Conservation (phyloP, 2,329 filamentous ascomycete species). For the Hawksworthiomyces lignivorus region DNA sequence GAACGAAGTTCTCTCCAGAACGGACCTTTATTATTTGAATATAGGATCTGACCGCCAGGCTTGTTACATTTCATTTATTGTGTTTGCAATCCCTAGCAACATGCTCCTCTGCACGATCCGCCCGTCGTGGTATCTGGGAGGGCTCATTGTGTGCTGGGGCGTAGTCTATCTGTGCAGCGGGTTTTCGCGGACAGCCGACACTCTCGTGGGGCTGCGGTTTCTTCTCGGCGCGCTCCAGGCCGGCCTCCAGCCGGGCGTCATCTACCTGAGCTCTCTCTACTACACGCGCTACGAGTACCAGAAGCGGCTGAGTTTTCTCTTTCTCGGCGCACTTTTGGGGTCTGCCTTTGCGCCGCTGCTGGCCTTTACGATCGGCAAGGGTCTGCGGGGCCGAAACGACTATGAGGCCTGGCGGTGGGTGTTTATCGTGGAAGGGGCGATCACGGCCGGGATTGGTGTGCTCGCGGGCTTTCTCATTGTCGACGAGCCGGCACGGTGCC, state of each 20-base stretch:
- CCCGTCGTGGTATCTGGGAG: constrained; percentile 5
- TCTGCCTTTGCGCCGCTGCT: constrained; percentile 34
- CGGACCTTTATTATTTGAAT: too few species aligned
- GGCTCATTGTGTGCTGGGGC: constrained; percentile 4
- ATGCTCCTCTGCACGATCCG: constrained; percentile 24
- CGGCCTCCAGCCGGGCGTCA: constrained; percentile 31
- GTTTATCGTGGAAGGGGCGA: constrained; percentile 29
- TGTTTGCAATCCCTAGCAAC: constrained; percentile 54
- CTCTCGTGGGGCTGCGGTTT: constrained; percentile 18
- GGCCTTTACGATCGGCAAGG: constrained; percentile 3
- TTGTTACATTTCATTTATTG: constrained; percentile 57
- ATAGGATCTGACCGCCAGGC: constrained; percentile 33
- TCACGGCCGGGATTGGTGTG: constrained; percentile 26
- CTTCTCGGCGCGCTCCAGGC: constrained; percentile 34
- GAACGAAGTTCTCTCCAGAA: too few species aligned
- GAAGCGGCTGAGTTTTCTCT: constrained; percentile 35
- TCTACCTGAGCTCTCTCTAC: constrained; percentile 40
- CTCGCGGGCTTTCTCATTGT: constrained; percentile 35
- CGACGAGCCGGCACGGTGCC: constrained; percentile 42
- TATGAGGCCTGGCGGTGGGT: constrained; percentile 7
- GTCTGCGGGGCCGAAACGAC: constrained; percentile 1
- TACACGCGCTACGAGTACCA: constrained; percentile 43
- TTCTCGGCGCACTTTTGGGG: constrained; percentile 32
- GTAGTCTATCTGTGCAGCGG: constrained; percentile 5
- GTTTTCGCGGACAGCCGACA: neutral